These are phyloP conservation scores for Ramaria sp. DNA, from an alignment of 768 basidiomycete species.

Conservation along the genomic window DNA sequence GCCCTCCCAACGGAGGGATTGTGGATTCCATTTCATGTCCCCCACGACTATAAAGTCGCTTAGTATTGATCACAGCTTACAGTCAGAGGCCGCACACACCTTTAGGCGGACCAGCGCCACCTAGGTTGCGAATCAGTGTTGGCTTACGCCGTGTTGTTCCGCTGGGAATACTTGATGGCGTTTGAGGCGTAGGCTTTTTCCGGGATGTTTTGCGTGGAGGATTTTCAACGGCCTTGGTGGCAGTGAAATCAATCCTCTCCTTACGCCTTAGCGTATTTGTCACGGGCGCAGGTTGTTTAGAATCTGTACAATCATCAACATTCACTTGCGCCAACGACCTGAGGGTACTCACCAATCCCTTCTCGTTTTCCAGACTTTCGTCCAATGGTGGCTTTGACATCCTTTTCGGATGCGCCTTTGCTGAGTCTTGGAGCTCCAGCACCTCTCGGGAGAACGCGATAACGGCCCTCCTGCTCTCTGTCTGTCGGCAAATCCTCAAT, in stretches of 20 bases:
- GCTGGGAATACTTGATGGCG: slow-evolving; percentile 31
- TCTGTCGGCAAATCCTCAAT: slow-evolving; percentile 85
- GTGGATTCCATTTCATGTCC: slow-evolving; percentile 97
- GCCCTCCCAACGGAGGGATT: slow-evolving; percentile 88
- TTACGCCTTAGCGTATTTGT: slow-evolving; percentile 49
- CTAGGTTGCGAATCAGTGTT: slow-evolving; percentile 79
- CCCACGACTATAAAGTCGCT: slow-evolving; percentile 61
- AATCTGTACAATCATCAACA: not conserved
- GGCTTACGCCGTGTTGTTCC: slow-evolving; percentile 57
- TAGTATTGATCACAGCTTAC: not conserved
- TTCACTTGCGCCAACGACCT: not conserved
- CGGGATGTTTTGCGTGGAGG: slow-evolving; percentile 15
- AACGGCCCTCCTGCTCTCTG: slow-evolving; percentile 68
- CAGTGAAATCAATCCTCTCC: slow-evolving; percentile 43
- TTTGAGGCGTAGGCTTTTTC: slow-evolving; percentile 32
- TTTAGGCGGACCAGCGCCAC: slow-evolving; percentile 57
- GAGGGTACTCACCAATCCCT: not conserved
- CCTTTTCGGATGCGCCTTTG: slow-evolving; percentile 3
- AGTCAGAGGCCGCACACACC: slow-evolving; percentile 33
- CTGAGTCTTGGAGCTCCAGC: slow-evolving; percentile 21
- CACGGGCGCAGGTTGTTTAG: slow-evolving; percentile 21
- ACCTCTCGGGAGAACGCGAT: slow-evolving; percentile 64
- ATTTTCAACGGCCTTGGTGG: slow-evolving; percentile 27
- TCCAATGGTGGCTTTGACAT: slow-evolving; percentile 43
- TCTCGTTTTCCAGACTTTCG: slow-evolving; percentile 35